Conservation (phyloP, 1,139 yeast genomes). For the Kluyveromyces sp. region DNA sequence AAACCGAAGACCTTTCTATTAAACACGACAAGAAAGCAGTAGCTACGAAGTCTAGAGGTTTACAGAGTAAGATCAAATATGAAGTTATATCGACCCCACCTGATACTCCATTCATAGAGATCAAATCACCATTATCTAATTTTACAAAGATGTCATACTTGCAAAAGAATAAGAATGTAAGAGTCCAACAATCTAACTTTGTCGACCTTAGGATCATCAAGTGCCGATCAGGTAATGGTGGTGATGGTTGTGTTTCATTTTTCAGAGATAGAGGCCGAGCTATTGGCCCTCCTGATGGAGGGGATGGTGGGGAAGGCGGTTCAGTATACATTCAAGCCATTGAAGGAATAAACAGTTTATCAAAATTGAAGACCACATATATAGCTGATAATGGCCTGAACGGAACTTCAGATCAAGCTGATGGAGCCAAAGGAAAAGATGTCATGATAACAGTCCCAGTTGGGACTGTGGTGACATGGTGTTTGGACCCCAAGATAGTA, state of each 20-base stretch:
- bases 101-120: conserved; percentile 24
- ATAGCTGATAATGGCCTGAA: conserved; percentile 62
- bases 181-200: conserved; percentile 31
- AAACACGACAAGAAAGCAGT: not conserved
- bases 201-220: conserved; percentile 62
- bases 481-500: conserved; percentile 60
- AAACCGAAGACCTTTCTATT: not conserved
- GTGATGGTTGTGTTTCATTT: conserved; percentile 81
- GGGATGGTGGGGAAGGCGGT: conserved; percentile 96
- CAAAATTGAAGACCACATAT: conserved; percentile 59
- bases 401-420: conserved; percentile 72
- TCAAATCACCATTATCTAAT: conserved; percentile 33
- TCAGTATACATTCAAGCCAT: conserved; percentile 75
- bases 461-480: conserved; percentile 83
- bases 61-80: not conserved
- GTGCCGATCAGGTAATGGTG: conserved; percentile 77
- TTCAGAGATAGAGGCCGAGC: conserved; percentile 78
- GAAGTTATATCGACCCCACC: conserved; percentile 18
- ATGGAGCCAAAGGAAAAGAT: conserved; percentile 78
- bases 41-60: not conserved
- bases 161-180: conserved; percentile 35
- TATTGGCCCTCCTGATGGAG: conserved; percentile 95
- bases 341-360: conserved; percentile 60
- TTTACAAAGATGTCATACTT: conserved; percentile 31
- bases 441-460: conserved; percentile 78